These are phyloP conservation scores for Ophiocordyceps robertsii DNA, from an alignment of 2,329 filamentous ascomycete species.

Conservation along the genomic window DNA sequence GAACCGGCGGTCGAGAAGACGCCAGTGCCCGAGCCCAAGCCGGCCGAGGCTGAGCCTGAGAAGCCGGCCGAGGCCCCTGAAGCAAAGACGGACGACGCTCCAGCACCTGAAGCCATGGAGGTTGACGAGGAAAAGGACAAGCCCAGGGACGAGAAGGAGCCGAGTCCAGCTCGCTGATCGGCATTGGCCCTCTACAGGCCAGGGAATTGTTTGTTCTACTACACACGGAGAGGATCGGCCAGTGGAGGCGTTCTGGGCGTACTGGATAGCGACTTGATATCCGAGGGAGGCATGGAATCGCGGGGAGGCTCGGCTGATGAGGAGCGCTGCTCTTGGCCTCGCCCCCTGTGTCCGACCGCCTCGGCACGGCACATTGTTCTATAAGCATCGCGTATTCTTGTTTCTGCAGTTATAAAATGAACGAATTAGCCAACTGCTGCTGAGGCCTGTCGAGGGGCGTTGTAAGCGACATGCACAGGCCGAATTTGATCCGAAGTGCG, in stretches of 20 bases:
- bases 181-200: neutral
- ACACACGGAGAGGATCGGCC: neutral
- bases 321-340: neutral
- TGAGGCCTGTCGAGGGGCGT: too few relatives aligned
- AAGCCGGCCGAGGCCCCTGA: slow-evolving; percentile 9
- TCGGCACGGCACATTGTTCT: neutral
- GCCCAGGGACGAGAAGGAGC: slow-evolving; percentile 11
- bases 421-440: neutral
- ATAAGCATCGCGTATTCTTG: neutral
- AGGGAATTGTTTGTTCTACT: neutral
- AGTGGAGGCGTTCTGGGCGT: neutral
- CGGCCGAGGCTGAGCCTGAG: slow-evolving; percentile 8
- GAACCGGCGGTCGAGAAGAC: slow-evolving; percentile 2
- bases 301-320: neutral
- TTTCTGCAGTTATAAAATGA: neutral
- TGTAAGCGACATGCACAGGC: too few relatives aligned
- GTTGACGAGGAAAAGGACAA: slow-evolving; percentile 15
- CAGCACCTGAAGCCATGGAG: slow-evolving; percentile 17
- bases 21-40: slow-evolving; percentile 7
- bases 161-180: slow-evolving; percentile 5
- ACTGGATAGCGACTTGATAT: slow-evolving; percentile 2
- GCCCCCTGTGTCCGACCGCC: neutral
- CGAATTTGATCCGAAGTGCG: neutral
- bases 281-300: neutral
- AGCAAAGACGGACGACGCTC: slow-evolving; percentile 3